Evolutionary conservation across 2,329 filamentous ascomycete genomes (phyloP), one percentile per base, ranked within the genome.

Genomic region (Ceratocystis lukuohia): DNA sequence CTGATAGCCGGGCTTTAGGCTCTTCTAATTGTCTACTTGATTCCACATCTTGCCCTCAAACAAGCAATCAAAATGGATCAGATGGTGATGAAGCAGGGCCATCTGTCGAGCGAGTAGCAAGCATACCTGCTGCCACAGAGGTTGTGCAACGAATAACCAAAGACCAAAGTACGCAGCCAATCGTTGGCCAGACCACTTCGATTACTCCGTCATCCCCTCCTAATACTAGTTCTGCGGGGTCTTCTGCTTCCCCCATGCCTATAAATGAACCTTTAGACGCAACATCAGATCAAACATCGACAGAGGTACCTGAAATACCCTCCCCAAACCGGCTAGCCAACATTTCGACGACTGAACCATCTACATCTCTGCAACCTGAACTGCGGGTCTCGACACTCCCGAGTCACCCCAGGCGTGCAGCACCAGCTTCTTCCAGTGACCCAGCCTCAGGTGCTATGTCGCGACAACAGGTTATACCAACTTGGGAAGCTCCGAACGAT

Each of bases 351-450:
- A 37, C 28, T 10, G 37, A 64, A 37, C 1, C 33, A 67, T 74
- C 22, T 75, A 75, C 50, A 56, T 61, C 41, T 25, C 28, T 61
- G 46, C 20, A 44, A 33, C 44, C 44, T 20, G 45, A 37, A n/a
- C 56, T 59, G 15, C 28, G 12, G 8, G 28, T 59, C 33, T 25
- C 44, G 37, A 59, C 56, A 8, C 56, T 22, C 28, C n/a, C 56
- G 25, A 33, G 12, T 30, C 45, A 45, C 4, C n/a, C 22, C 22
- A 25, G 25, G 44, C 48, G 22, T 22, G 17, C 63, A 2, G 41
- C 48, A 65, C 20, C 44, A 20, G n/a, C 28, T 41, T 25, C 65
- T 50, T 25, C 59, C 15, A 17, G 30, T n/a, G 33, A 50, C 15
- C 30, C 64, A 17, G 28, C 57, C 10, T 41, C 59, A 12, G 53